Percentiles rank a stretch among this genome's conserved stretches.
Conservation (phyloP, 352 stramenopile species). For the Phytophthora palmivora region DNA sequence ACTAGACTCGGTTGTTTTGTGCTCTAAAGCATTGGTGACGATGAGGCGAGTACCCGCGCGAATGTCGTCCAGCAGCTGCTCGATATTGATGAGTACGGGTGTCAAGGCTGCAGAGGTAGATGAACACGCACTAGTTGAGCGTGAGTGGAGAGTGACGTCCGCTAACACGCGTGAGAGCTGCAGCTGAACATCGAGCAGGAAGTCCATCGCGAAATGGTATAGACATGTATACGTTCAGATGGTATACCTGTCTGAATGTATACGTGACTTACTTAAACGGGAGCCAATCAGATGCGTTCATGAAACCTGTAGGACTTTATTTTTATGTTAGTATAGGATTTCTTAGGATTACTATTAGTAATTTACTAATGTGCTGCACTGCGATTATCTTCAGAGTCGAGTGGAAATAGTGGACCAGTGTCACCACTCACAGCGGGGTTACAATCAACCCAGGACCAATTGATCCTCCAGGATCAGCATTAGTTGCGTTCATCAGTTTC, state of each 20-base stretch:
- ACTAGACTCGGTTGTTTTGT: background rate
- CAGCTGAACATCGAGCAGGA: slow-evolving; percentile 2
- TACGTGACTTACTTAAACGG: no score
- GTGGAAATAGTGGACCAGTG: slow-evolving; percentile 9
- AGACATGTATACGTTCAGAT: no score
- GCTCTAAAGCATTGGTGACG: background rate
- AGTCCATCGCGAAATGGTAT: background rate
- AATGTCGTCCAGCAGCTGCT: slow-evolving; percentile 23
- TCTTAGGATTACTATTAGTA: no score
- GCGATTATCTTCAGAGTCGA: slow-evolving; percentile 3
- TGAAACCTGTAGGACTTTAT: no score
- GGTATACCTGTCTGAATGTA: no score
- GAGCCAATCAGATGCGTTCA: no score
- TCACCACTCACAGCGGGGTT: background rate
- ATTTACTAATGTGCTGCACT: no score
- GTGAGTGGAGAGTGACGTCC: background rate
- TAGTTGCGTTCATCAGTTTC: background rate
- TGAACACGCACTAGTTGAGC: no score
- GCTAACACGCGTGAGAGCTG: slow-evolving; percentile 1
- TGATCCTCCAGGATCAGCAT: background rate
- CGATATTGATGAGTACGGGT: slow-evolving; percentile 20
- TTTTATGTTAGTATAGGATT: no score
- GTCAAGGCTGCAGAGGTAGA: no score
- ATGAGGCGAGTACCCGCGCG: slow-evolving; percentile 8
- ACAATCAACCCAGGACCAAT: slow-evolving; percentile 15